These are phyloP conservation scores for Erysimum cheiranthoides DNA, from an alignment of 345 rosid species.

Conservation along the genomic window DNA sequence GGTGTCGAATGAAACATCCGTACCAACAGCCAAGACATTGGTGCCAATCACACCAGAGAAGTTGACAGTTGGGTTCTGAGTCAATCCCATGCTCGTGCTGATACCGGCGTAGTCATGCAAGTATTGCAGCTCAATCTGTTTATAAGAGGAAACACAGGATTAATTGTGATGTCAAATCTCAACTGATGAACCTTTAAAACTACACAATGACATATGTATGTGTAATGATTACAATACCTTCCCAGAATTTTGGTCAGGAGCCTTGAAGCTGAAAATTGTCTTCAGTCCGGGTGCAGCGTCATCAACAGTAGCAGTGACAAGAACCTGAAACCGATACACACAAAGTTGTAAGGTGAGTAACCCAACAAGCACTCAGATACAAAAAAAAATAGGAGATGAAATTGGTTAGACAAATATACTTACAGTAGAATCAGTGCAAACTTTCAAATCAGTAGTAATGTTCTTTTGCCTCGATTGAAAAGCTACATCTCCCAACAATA, in stretches of 20 bases:
- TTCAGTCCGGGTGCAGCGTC: conserved; percentile 92
- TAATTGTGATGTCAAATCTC: neutral
- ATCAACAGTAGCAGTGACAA: conserved; percentile 77
- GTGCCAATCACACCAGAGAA: conserved; percentile 83
- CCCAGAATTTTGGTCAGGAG: conserved; percentile 95
- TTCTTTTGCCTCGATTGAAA: conserved; percentile 86
- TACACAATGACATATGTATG: neutral
- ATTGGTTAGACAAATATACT: conserved; percentile 24
- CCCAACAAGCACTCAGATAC: conserved; percentile 9
- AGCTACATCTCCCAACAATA: conserved; percentile 77
- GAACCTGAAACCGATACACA: conserved; percentile 55
- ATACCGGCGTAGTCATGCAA: conserved; percentile 87
- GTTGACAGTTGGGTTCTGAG: conserved; percentile 80
- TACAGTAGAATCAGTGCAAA: conserved; percentile 78
- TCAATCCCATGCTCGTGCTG: conserved; percentile 80
- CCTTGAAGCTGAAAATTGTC: conserved; percentile 78
- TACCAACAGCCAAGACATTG: conserved; percentile 64
- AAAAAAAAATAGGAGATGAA: neutral
- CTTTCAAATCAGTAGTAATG: conserved; percentile 79
- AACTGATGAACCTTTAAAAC: neutral
- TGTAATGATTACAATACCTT: conserved; percentile 53
- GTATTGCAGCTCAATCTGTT: conserved; percentile 87
- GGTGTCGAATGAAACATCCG: conserved; percentile 84
- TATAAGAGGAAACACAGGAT: conserved; percentile 13
- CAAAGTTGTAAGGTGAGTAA: neutral